Conservation (phyloP, 192 early-diverging fungal genomes). For the Linnemannia exigua region DNA sequence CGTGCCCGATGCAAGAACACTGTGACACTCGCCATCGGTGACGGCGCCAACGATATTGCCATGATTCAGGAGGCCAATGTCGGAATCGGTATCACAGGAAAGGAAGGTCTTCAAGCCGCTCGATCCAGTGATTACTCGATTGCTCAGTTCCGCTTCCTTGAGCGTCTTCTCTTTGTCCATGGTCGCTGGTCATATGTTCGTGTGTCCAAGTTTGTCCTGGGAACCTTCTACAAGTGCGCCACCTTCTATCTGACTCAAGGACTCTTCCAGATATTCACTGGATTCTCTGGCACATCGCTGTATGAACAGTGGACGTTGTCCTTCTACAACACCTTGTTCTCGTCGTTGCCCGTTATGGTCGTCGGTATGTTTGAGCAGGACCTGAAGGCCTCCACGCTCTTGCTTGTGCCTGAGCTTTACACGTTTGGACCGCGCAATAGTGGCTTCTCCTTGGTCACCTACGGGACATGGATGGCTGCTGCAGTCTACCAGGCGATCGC, state of each 20-base stretch:
- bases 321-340: conserved; percentile 89
- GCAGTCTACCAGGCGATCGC: conserved; percentile 68
- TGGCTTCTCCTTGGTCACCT: conserved; percentile 69
- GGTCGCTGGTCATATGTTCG: conserved; percentile 91
- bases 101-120: conserved; percentile 91
- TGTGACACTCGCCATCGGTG: conserved; percentile 89
- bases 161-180: conserved; percentile 86
- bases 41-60: conserved; percentile 95
- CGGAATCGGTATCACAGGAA: conserved; percentile 92
- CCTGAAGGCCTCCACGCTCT: conserved; percentile 72
- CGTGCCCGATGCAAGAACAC: conserved; percentile 60
- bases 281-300: conserved; percentile 80
- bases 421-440: conserved; percentile 67
- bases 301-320: conserved; percentile 85
- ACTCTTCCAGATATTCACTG: conserved; percentile 82
- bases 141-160: conserved; percentile 89
- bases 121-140: conserved; percentile 92
- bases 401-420: conserved; percentile 82
- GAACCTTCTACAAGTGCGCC: conserved; percentile 93
- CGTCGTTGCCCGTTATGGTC: conserved; percentile 82
- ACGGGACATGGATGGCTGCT: conserved; percentile 67
- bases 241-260: conserved; percentile 83
- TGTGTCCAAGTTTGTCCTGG: conserved; percentile 83
- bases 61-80: conserved; percentile 97
- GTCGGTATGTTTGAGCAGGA: conserved; percentile 90